Evolutionary conservation across 2,329 filamentous ascomycete species (phyloP), one percentile per base, ranked within the genome.

Genomic region (Aspergillus terreus): DNA sequence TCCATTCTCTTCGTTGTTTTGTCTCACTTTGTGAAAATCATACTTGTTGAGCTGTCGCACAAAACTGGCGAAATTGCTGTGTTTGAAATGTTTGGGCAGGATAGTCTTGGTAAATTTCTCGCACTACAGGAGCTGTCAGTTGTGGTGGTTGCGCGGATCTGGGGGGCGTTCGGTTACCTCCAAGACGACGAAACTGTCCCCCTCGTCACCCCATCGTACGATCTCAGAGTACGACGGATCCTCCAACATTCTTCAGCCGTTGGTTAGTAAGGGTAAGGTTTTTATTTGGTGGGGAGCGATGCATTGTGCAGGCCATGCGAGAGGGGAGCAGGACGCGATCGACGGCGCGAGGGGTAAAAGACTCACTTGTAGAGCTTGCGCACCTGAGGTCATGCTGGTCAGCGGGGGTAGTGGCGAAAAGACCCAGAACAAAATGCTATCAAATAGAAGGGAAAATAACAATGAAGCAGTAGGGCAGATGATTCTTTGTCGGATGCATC

Each of bases 91-190:
- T 69, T 97, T 96, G 2, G 94, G 94, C 14, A 99, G 83, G 63
- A 99, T 95, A 36, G 89, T 88, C 71, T 96, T 96, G 19, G 94
- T 97, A 67, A 99, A 99, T 71, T 95, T 96, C 71, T 97, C 92
- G 71, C 95, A 95, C 92, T 96, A 70, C 23, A 23, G 15, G 53
- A 47, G 44, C 38, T 38, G 49, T 63, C 52, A 66, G 63, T 46
- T 36, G 40, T 14, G 21, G 46, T 50, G 51, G 49, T 23, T 47
- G 52, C 51, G 27, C 15, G 36, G 49, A 19, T 47, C 35, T 42
- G 44, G 38, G 44, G 50, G 50, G 52, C 51, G 46, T 53, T 46
- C 50, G 59, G 68, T 55, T 80, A 96, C 94, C 83, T 99, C 94
- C 49, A 97, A 79, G 46, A 99, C 95, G 52, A 99, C 92, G 68